Evolutionary conservation across 1,284 basidiomycete genomes (phyloP).

Genomic region (Apiotrichum domesticum): DNA sequence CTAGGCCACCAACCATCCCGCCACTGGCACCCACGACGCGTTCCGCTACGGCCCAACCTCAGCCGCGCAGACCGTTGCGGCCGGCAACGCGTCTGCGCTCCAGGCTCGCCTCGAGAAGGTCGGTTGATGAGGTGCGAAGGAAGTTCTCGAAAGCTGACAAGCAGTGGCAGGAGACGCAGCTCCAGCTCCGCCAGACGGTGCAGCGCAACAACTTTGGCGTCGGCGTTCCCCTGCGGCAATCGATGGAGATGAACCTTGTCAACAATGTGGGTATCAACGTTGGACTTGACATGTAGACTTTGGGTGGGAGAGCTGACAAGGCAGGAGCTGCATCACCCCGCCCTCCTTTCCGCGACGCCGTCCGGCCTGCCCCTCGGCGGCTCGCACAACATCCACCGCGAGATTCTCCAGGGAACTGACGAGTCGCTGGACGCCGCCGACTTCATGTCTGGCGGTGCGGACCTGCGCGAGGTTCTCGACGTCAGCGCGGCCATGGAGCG

Average conservation of each 20-base stretch:
- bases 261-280: slow-evolving; percentile 54
- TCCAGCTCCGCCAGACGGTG: slow-evolving; percentile 76
- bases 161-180: slow-evolving; percentile 90
- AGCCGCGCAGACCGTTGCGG: slow-evolving; percentile 32
- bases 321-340: slow-evolving; percentile 38
- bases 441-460: slow-evolving; percentile 52
- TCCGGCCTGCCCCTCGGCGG: slow-evolving; percentile 43
- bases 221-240: slow-evolving; percentile 74
- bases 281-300: too few relatives aligned
- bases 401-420: slow-evolving; percentile 85
- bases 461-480: slow-evolving; percentile 35
- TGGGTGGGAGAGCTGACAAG: background rate
- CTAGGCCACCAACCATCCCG: slow-evolving; percentile 40
- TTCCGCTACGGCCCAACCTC: slow-evolving; percentile 40
- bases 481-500: slow-evolving; percentile 40
- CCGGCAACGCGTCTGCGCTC: slow-evolving; percentile 32
- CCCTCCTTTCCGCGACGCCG: slow-evolving; percentile 29
- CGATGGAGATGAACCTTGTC: slow-evolving; percentile 92
- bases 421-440: slow-evolving; percentile 69
- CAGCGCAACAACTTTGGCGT: slow-evolving; percentile 80
- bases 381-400: slow-evolving; percentile 68
- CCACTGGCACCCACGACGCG: slow-evolving; percentile 41
- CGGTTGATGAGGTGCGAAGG: slow-evolving; percentile 3
- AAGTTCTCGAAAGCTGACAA: background rate
- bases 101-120: slow-evolving; percentile 46